These are phyloP conservation scores for Nowakowskiella sp. DNA, from an alignment of 192 early-diverging fungal species.

Conservation along the genomic window DNA sequence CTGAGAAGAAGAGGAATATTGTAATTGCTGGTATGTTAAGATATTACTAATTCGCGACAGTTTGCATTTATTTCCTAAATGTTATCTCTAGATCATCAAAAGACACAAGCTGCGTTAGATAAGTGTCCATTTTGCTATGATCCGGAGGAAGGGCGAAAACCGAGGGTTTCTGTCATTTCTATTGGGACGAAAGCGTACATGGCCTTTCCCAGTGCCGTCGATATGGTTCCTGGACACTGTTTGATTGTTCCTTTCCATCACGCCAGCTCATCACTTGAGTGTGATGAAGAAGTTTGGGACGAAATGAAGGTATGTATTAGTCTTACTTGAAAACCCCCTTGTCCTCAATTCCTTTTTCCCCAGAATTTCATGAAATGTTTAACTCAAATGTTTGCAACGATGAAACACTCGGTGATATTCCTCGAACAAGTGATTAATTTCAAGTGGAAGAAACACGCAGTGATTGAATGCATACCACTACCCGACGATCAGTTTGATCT, in stretches of 20 bases:
- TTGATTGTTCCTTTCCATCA: conserved; percentile 88
- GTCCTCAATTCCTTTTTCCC: no score
- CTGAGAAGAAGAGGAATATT: conserved; percentile 32
- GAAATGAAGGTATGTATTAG: conserved; percentile 65
- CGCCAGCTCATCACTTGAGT: conserved; percentile 67
- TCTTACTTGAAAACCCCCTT: background rate
- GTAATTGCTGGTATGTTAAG: conserved; percentile 46
- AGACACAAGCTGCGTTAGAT: conserved; percentile 54
- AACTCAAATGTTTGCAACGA: conserved; percentile 73
- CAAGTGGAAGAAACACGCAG: conserved; percentile 67
- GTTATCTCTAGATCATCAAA: conserved; percentile 52
- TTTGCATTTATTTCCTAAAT: background rate
- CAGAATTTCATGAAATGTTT: conserved; percentile 94
- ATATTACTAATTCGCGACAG: background rate
- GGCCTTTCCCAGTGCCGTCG: conserved; percentile 61
- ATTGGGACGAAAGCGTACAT: conserved; percentile 73
- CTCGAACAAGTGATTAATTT: conserved; percentile 82
- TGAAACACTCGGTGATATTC: conserved; percentile 69
- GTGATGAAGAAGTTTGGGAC: conserved; percentile 86
- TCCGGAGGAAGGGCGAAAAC: conserved; percentile 57
- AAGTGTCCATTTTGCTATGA: conserved; percentile 73
- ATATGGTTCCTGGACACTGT: conserved; percentile 80
- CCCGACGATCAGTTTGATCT: conserved; percentile 66
- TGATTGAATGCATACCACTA: conserved; percentile 89
- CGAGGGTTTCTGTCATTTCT: conserved; percentile 62